A percentile compares a stretch with the other conserved stretches of the same genome.
Conservation (phyloP, 1,139 yeast genomes). For the Magnusiomyces magnusii region DNA sequence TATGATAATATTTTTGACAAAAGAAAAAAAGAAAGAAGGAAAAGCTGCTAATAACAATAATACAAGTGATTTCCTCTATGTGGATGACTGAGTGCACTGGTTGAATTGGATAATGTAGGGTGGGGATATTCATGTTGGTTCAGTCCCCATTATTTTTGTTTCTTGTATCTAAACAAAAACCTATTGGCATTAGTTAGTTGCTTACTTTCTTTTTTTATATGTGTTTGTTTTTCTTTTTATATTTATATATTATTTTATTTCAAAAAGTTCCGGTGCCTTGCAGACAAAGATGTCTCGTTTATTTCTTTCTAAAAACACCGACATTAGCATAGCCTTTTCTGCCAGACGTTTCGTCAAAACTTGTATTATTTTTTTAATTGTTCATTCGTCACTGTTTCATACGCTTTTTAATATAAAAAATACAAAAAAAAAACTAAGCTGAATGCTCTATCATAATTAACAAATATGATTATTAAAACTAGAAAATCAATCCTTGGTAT, state of each 20-base stretch:
- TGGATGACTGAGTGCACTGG: background rate
- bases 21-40: background rate
- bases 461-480: too few species aligned
- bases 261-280: background rate
- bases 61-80: background rate
- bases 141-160: background rate
- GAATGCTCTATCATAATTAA: too few species aligned
- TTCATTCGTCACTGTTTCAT: too few species aligned
- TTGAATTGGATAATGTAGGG: background rate
- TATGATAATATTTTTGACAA: background rate
- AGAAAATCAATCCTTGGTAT: too few species aligned
- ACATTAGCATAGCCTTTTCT: background rate
- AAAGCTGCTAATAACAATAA: too few species aligned
- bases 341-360: background rate
- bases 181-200: too few species aligned
- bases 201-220: too few species aligned
- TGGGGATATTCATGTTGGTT: background rate
- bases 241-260: background rate
- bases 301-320: background rate
- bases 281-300: background rate
- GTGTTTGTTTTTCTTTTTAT: background rate
- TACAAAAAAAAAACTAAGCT: too few species aligned
- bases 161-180: too few species aligned
- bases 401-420: too few species aligned
- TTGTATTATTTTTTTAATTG: background rate